Evolutionary conservation across 148 eudicot genomes (phyloP).

Genomic region (Amaranthus palmeri): DNA sequence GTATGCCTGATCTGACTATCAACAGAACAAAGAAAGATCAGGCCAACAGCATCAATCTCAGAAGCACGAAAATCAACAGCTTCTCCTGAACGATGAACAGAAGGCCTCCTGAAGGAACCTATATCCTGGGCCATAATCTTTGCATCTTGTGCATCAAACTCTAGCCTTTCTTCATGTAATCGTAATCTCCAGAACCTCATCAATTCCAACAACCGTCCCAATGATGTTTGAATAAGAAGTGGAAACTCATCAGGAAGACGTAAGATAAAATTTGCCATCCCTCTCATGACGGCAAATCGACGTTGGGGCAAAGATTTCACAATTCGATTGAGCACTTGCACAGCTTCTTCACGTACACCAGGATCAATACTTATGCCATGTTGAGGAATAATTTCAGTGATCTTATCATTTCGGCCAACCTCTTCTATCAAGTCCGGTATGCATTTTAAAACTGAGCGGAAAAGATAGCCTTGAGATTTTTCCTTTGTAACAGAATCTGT

Average conservation of each 20-base stretch:
- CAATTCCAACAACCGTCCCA: conserved; percentile 84
- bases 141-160: conserved; percentile 53
- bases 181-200: conserved; percentile 98
- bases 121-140: conserved; percentile 50
- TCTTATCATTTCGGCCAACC: conserved; percentile 96
- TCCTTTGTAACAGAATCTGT: conserved; percentile 93
- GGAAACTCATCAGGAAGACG: conserved; percentile 98
- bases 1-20: conserved; percentile 98
- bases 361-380: conserved; percentile 99
- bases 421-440: conserved; percentile 97
- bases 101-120: conserved; percentile 67
- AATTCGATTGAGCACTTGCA: conserved; percentile 91
- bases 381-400: conserved; percentile 95
- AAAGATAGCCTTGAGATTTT: conserved; percentile 92
- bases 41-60: conserved; percentile 98
- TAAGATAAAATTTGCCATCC: conserved; percentile 89
- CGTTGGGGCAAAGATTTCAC: conserved; percentile 94
- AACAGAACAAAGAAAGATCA: conserved; percentile 88
- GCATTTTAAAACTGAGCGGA: conserved; percentile 94
- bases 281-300: conserved; percentile 98
- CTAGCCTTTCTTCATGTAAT: conserved; percentile 68
- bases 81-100: conserved; percentile 80
- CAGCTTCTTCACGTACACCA: conserved; percentile 99
- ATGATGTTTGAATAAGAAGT: conserved; percentile 94
- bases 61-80: conserved; percentile 88